Base-by-base conservation (phyloP, 2,329 filamentous ascomycete species). In the Oidium heveae region DNA sequence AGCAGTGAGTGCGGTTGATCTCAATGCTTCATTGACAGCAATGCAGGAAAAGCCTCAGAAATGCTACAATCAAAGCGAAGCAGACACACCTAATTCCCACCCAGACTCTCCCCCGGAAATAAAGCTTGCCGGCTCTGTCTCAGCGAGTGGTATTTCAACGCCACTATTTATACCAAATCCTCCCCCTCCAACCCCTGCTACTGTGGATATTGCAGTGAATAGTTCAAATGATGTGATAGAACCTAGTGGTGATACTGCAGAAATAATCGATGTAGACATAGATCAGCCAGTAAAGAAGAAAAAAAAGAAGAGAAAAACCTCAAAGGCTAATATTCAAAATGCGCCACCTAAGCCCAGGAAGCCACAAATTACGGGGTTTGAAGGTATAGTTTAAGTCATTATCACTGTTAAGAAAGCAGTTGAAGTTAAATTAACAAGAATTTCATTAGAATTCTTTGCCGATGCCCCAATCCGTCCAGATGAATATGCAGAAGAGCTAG, bases 391-490 rank as follows among this genome's bases (percentile, higher is more conserved):
- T 34, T 33, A 18, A n/a, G n/a, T n/a, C n/a, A n/a, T n/a, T n/a
- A n/a, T n/a, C n/a, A n/a, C n/a, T n/a, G n/a, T n/a, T n/a, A 49
- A 36, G 36, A 39, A 16, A 39, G 16, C 10, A 10, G 36, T 10
- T n/a, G n/a, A n/a, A n/a, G 15, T 47, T n/a, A n/a, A 22, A 47
- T 22, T 47, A 47, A 47, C 43, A n/a, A n/a, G 8, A n/a, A n/a
- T n/a, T 34, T 49, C 20, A 16, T 22, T 55, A 75, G 81, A 87
- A 58, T 86, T 78, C 65, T 91, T 77, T 64, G 79, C 83, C 13
- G 89, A 96, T 65, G 74, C 80, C 0, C 87, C 87, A 0, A 68
- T 93, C 57, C 88, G 82, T 0, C 79, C 81, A 1, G 59, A 72
- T 0, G 80, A 94, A 63, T 73, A 76, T 52, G 68, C 73, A 2